Evolutionary conservation across 2,329 filamentous ascomycete species (phyloP).

Genomic region (Lecanicillium sp.): DNA sequence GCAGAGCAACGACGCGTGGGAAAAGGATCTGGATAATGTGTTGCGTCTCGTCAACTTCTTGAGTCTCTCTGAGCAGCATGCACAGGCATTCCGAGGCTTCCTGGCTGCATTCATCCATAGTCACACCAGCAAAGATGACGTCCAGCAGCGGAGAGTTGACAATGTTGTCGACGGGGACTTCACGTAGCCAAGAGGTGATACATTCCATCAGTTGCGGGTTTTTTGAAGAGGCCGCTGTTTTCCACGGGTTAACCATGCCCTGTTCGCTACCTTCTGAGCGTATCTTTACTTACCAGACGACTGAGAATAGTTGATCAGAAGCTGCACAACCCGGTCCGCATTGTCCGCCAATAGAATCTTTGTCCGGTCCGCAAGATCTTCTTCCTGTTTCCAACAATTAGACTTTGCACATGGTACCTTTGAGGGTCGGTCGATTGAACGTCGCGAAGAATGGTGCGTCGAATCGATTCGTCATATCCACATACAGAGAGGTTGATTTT

Average conservation of each 20-base stretch:
- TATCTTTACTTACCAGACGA: slow-evolving; percentile 63
- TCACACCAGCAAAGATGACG: slow-evolving; percentile 69
- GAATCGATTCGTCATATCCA: slow-evolving; percentile 47
- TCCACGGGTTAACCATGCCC: slow-evolving; percentile 12
- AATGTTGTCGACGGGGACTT: slow-evolving; percentile 77
- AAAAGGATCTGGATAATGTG: slow-evolving; percentile 75
- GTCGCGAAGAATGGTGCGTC: slow-evolving; percentile 6
- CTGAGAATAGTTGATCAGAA: slow-evolving; percentile 84
- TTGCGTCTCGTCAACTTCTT: slow-evolving; percentile 85
- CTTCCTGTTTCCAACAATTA: slow-evolving; percentile 64
- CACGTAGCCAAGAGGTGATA: slow-evolving; percentile 91
- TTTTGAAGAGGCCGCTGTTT: slow-evolving; percentile 61
- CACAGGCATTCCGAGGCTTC: slow-evolving; percentile 88
- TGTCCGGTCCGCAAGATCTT: slow-evolving; percentile 81
- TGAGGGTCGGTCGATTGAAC: slow-evolving; percentile 6
- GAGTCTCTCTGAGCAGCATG: slow-evolving; percentile 82
- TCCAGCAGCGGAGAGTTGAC: slow-evolving; percentile 80
- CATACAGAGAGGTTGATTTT: slow-evolving; percentile 99
- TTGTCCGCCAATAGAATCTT: slow-evolving; percentile 87
- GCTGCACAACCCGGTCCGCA: slow-evolving; percentile 73
- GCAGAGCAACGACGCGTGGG: slow-evolving; percentile 68
- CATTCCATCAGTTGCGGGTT: slow-evolving; percentile 92
- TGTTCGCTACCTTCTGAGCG: neutral
- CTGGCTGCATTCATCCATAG: slow-evolving; percentile 70
- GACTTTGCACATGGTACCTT: slow-evolving; percentile 19